A percentile compares a stretch with the other conserved stretches of the same genome.
Evolutionary conservation across 73 alveolate species (phyloP).

Genomic region (Symbiodinium natans): DNA sequence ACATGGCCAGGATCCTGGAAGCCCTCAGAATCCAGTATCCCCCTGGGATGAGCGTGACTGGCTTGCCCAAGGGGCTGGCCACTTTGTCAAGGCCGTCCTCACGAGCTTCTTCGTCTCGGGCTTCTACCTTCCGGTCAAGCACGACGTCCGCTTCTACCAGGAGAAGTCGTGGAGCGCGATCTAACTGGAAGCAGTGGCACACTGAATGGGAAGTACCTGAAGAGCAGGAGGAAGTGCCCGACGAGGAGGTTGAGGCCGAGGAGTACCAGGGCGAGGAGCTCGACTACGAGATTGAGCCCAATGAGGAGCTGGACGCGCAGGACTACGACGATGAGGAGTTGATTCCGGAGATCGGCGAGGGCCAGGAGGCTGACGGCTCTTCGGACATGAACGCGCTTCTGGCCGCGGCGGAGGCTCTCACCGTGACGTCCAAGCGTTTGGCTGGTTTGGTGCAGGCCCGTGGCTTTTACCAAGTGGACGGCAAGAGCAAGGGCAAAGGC

Average conservation of each 20-base stretch:
- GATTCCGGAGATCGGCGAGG: too few species aligned
- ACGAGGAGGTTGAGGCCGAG: background rate
- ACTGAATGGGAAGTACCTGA: background rate
- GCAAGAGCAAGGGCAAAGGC: background rate
- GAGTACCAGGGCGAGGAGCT: background rate
- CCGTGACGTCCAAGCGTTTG: background rate
- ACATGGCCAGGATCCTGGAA: background rate
- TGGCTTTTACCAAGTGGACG: background rate
- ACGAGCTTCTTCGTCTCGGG: background rate
- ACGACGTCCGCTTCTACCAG: background rate
- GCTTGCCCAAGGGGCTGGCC: background rate
- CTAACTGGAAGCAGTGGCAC: too few species aligned
- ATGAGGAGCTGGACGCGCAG: too few species aligned
- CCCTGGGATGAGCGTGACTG: background rate
- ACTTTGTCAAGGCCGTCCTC: background rate
- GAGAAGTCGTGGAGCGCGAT: too few species aligned
- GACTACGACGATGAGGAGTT: too few species aligned
- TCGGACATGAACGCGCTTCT: too few species aligned
- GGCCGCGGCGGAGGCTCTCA: too few species aligned
- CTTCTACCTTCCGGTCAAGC: background rate
- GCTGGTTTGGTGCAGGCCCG: background rate
- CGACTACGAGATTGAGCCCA: too few species aligned
- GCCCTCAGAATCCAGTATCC: slow-evolving; percentile 6
- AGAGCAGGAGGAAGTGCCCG: background rate
- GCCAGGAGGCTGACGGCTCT: too few species aligned